These are phyloP conservation scores for Pyrus bretschneideri DNA, from an alignment of 306 rosid species.

Conservation along the genomic window DNA sequence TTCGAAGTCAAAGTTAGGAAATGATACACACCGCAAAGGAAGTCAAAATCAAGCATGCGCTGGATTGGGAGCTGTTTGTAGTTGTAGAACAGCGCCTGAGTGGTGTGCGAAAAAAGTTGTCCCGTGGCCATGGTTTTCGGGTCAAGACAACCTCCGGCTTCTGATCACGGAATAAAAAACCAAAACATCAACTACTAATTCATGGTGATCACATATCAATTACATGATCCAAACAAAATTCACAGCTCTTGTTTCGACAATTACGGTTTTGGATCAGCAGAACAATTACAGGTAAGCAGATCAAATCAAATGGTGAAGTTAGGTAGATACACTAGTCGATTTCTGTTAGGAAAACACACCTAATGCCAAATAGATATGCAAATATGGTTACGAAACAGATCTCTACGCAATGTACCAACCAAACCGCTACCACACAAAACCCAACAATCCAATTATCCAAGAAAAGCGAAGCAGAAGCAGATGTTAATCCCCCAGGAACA, in stretches of 20 bases:
- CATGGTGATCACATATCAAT: not conserved
- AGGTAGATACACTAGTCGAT: constrained; percentile 7
- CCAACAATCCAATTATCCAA: constrained; percentile 9
- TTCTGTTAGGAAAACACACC: not conserved
- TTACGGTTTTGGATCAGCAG: not conserved
- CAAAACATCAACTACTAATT: not conserved
- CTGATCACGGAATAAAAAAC: constrained; percentile 18
- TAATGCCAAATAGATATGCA: not conserved
- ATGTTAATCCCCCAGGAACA: constrained; percentile 2
- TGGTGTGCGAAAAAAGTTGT: constrained; percentile 83
- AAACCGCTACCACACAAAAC: not conserved
- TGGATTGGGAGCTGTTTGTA: constrained; percentile 98
- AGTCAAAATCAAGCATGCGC: constrained; percentile 99
- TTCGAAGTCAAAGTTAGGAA: not conserved
- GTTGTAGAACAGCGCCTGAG: constrained; percentile 94
- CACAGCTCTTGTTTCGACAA: not conserved
- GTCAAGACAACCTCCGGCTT: constrained; percentile 32
- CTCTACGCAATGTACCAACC: constrained; percentile 3
- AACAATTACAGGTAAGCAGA: not conserved
- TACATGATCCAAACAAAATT: not conserved
- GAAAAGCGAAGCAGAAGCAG: not conserved
- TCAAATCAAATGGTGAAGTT: not conserved
- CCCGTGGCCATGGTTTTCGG: constrained; percentile 71
- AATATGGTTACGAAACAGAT: constrained; percentile 3
- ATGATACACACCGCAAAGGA: constrained; percentile 74